Base-by-base conservation (phyloP, 495 filamentous ascomycete species). In the Symbiotaphrina buchneri region DNA sequence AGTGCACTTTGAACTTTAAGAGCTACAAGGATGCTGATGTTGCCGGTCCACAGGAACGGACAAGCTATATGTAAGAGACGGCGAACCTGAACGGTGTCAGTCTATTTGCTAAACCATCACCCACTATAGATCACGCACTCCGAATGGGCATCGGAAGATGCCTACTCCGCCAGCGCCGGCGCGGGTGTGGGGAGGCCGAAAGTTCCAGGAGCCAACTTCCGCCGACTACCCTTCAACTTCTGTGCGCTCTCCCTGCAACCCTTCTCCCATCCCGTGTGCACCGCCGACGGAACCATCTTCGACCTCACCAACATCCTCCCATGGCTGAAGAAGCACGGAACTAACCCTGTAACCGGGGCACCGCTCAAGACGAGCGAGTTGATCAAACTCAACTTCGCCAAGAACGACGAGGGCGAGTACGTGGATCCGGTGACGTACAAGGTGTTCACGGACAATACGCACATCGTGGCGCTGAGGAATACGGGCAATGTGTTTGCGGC, bases 381-480 rank as follows among this genome's bases (percentile, higher is more conserved):
- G 20, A 81, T 95, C 41, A 84, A 83, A 48, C 66, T 99, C 23
- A 72, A 82, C 34, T 80, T 94, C 45, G 66, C 75, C 31, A 85
- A 90, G 51, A 99, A 95, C 49, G 85, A 79, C 32, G 74, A 85
- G 33, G 80, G 73, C 33, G 90, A 97, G 41, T 79, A 80, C 41
- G 78, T 93, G 38, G 87, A 99, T 47, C 87, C 87, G 1, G 85
- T 99, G 14, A 93, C 80, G 3, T 95, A 74, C 59, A 99, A 99
- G 53, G 73, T 87, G 7, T 73, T 99, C 41, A 99, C 87, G 22
- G 83, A 99, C 47, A 95, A 94, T 48, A 93, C 90, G 6, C 87
- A 99, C 47, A 76, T 99, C 27, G 79, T 95, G 27, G 83, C 84
- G 18, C 55, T 99, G 36, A 59, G 71, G 28, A 81, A 78, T 41